Conservation (phyloP, 768 basidiomycete genomes). For the Tephrocybe rancida region DNA sequence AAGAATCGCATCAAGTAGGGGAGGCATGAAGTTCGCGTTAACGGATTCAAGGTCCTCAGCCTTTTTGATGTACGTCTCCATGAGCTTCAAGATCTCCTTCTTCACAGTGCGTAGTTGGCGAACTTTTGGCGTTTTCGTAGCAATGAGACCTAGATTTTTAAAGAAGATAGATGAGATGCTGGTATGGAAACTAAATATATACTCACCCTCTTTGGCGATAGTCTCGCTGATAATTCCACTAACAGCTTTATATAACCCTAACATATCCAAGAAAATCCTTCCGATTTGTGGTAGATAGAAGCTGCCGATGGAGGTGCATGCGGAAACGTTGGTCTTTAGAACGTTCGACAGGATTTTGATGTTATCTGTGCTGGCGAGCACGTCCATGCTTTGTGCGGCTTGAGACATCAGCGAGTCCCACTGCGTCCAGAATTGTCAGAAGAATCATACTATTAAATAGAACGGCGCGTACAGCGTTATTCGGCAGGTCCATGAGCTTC, state of each 20-base stretch:
- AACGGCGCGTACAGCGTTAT: slow-evolving; percentile 80
- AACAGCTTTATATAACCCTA: slow-evolving; percentile 96
- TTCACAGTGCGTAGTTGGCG: slow-evolving; percentile 94
- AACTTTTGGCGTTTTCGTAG: slow-evolving; percentile 96
- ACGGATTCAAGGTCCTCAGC: slow-evolving; percentile 96
- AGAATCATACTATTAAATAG: background rate
- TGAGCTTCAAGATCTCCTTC: slow-evolving; percentile 95
- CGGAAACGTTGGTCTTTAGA: slow-evolving; percentile 97
- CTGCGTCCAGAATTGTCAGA: slow-evolving; percentile 38
- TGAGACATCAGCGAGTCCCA: slow-evolving; percentile 98
- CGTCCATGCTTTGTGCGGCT: slow-evolving; percentile 90
- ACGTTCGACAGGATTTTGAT: slow-evolving; percentile 97
- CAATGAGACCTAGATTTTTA: slow-evolving; percentile 66
- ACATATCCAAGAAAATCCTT: slow-evolving; percentile 95
- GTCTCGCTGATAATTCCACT: slow-evolving; percentile 95
- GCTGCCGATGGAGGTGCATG: slow-evolving; percentile 94
- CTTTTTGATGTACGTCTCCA: slow-evolving; percentile 97
- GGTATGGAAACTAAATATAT: background rate
- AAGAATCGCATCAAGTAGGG: slow-evolving; percentile 94
- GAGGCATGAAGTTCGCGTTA: slow-evolving; percentile 91
- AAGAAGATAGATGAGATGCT: slow-evolving; percentile 4
- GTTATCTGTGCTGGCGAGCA: slow-evolving; percentile 87
- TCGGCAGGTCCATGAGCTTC: slow-evolving; percentile 96
- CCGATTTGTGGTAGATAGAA: slow-evolving; percentile 98
- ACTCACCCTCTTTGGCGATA: slow-evolving; percentile 78